phyloP scores from a whole-genome alignment of 2,329 filamentous ascomycete genomes.

The Cladophialophora bantiana region DNA sequence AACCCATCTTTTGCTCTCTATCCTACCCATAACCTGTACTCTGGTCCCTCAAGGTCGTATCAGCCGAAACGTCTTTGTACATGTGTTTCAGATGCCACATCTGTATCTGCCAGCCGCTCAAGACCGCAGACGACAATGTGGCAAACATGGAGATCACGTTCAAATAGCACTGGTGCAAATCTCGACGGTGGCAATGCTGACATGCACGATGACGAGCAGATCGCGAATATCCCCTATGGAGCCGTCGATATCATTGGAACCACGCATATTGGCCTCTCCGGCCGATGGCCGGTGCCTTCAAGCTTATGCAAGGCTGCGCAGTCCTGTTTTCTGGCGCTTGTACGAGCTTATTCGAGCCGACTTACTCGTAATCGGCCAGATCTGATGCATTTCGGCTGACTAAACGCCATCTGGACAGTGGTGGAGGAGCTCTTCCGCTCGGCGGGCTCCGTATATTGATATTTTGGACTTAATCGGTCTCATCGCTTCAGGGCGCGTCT shows the following conservation, averaged over 20 bases:
- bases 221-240: neutral
- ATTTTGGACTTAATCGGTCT: neutral
- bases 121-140: neutral
- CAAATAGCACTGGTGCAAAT: neutral
- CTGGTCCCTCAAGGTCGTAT: too few relatives aligned
- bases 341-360: neutral
- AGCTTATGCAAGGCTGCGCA: neutral
- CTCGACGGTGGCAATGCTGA: neutral
- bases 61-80: too few relatives aligned
- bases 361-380: conserved; percentile 3
- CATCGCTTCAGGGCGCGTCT: conserved; percentile 31
- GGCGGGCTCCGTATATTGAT: neutral
- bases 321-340: neutral
- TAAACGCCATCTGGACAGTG: neutral
- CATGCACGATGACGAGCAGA: neutral
- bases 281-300: neutral
- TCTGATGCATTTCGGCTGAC: conserved; percentile 1
- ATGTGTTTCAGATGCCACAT: neutral
- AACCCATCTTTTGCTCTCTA: too few relatives aligned
- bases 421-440: neutral
- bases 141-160: neutral
- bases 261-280: neutral
- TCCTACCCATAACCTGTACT: too few relatives aligned
- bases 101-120: neutral
- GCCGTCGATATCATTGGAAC: neutral